Percentiles rank a stretch among this genome's conserved stretches.
These are phyloP conservation scores for Plectosphaerella plurivora DNA, from an alignment of 2,329 filamentous ascomycete species.

Conservation along the genomic window DNA sequence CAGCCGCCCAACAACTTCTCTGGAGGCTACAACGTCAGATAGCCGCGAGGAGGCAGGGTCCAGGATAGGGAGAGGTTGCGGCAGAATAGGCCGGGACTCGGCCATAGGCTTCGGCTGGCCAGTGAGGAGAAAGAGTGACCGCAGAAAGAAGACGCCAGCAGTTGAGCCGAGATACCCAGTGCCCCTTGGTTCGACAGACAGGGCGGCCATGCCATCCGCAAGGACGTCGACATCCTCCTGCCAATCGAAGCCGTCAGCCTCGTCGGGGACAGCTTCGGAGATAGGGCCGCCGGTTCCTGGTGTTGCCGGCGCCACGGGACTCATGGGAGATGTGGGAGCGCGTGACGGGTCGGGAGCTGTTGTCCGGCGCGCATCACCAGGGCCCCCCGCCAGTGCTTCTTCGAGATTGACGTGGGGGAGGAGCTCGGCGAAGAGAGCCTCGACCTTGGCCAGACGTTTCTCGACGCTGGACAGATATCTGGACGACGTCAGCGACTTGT, in stretches of 20 bases:
- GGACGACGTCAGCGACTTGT: background rate
- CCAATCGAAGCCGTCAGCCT: slow-evolving; percentile 26
- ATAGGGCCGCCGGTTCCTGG: slow-evolving; percentile 6
- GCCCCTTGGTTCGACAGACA: slow-evolving; percentile 28
- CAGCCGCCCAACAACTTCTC: slow-evolving; percentile 17
- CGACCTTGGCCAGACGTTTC: slow-evolving; percentile 13
- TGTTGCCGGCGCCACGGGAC: background rate
- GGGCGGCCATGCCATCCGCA: slow-evolving; percentile 28
- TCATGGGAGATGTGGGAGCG: background rate
- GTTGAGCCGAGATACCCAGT: slow-evolving; percentile 27
- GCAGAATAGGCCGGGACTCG: background rate
- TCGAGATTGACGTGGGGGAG: slow-evolving; percentile 18
- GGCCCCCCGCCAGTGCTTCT: slow-evolving; percentile 10
- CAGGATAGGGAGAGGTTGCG: background rate
- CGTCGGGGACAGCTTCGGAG: slow-evolving; percentile 20
- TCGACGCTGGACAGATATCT: slow-evolving; percentile 19
- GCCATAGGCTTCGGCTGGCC: slow-evolving; percentile 12
- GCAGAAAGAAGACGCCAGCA: slow-evolving; percentile 23
- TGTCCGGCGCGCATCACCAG: background rate
- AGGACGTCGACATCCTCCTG: slow-evolving; percentile 24
- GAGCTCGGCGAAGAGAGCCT: slow-evolving; percentile 14
- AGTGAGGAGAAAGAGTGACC: slow-evolving; percentile 19
- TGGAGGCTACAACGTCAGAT: slow-evolving; percentile 15
- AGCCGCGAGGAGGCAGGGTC: slow-evolving; percentile 12
- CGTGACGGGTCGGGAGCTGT: background rate